phyloP scores from a whole-genome alignment of 306 rosid species.

The Cicer pinnatifidum region DNA sequence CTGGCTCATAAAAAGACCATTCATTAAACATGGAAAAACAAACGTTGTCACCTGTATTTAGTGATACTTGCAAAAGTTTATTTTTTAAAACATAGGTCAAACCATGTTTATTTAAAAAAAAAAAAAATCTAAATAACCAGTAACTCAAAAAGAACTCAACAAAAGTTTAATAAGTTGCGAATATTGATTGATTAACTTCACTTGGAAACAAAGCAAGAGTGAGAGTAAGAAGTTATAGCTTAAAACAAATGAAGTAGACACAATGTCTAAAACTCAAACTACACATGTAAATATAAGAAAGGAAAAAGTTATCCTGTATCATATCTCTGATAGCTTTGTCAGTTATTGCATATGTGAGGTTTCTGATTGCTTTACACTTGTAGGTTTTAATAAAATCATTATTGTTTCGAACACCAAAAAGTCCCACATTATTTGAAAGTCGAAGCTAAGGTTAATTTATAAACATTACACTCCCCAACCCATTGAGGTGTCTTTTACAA shows the following conservation, averaged over 20 bases:
- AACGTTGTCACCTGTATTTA: background rate
- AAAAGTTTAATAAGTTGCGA: constrained; percentile 62
- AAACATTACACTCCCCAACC: too few relatives aligned
- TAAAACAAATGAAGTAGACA: constrained; percentile 37
- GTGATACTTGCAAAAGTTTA: background rate
- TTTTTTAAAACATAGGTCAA: constrained; percentile 2
- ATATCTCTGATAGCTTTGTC: constrained; percentile 84
- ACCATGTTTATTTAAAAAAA: background rate
- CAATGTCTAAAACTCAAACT: constrained; percentile 35
- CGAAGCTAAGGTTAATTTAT: too few relatives aligned
- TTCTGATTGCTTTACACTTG: constrained; percentile 65
- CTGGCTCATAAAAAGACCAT: background rate
- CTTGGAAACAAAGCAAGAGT: constrained; percentile 54
- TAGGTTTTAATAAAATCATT: constrained; percentile 77
- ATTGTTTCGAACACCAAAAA: too few relatives aligned
- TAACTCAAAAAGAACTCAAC: constrained; percentile 28
- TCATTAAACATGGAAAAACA: constrained; percentile 11
- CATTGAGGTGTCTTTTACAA: too few relatives aligned
- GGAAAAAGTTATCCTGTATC: constrained; percentile 65
- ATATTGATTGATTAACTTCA: constrained; percentile 93
- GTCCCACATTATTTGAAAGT: too few relatives aligned
- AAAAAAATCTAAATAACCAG: background rate
- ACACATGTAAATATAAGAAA: constrained; percentile 15
- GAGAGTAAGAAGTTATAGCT: constrained; percentile 39
- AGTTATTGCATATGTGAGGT: constrained; percentile 87